Base-by-base conservation (phyloP, 805 yeast species). In the Priceomyces castillae region DNA sequence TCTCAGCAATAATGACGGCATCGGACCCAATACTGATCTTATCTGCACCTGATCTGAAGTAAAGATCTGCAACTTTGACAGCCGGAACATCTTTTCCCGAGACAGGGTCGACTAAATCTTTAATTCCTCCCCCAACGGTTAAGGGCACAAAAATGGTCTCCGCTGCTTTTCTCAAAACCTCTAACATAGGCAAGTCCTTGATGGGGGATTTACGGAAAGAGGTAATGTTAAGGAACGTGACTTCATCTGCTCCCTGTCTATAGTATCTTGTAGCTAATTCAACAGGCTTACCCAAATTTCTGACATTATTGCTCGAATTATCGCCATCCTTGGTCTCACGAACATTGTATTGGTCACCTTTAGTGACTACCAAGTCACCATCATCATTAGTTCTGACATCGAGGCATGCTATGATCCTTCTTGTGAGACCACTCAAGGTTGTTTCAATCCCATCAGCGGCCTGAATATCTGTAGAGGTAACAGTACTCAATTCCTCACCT, bases 261-360 rank as follows among this genome's bases (percentile, higher is more conserved):
- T 87, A 94, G 61, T 94, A 94, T 55, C 82, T 82, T 51, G 89
- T 84, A 2, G 99, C 99, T 63, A 94, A 70, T 58, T 88, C 88
- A 0, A 94, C 97, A 1, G 99, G 99, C 62, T 95, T 94, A 14
- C 99, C 99, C 46, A 94, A 71, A 60, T 94, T 94, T 62, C 97
- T 79, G 20, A 94, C 97, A 49, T 80, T 78, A 36, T 69, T 70
- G 23, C 76, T 79, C 12, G 41, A 38, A 2, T 71, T 76, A 4
- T 51, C 53, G 7, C 44, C 48, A 16, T 51, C 58, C 3, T 64
- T 59, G 2, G 59, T 40, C 57, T 90, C 97, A 52, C 99, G 80
- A 1, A 94, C 99, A 64, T 94, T 96, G 61, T 94, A 94, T 64
- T 94, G 99, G 59, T 94, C 99, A 44, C 99, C 99, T 65, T 94